Evolutionary conservation across 306 rosid species (phyloP), one percentile per base, ranked within the genome.

Genomic region (Prosopis cineraria): DNA sequence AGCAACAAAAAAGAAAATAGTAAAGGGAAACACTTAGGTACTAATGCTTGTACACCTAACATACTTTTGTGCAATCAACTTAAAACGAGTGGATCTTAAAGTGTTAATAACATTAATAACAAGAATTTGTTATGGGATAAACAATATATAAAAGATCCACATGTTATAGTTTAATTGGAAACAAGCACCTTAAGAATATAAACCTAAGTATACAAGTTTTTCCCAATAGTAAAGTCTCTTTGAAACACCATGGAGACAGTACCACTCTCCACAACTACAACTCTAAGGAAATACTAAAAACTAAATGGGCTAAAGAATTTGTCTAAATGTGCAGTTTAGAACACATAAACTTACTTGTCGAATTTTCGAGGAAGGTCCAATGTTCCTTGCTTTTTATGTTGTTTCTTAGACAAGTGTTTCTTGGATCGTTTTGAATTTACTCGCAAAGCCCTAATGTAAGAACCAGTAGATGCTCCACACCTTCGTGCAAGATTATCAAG

Each of bases 341-440:
- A 39, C 44, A 40, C 41, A 44, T 55, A 52, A 53, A 81, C 92
- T 86, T 83, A 95, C 98, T 81, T 87, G n/a, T 69, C 83, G 71
- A 82, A 73, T 66, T 92, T 91, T 68, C 31, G 79, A 70, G 93
- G 90, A 83, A 92, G 85, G 81, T 88, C 78, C 24, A 91, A 69
- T 56, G 90, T 77, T 58, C 97, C 98, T 41, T 67, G 68, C 34
- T 84, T 87, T 77, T 92, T 92, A 69, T 87, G 96, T 31, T 88
- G 87, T 74, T 84, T 95, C 91, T 88, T 83, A 29, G 97, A 89
- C 96, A 95, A 87, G 76, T 68, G 88, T 81, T 70, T 91, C 87
- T 87, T 91, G 16, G 97, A 93, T 6, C 91, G 91, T 82, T 84
- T 95, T 6, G 97, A 95, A 87, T 87, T 93, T 48, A 79, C 75